Evolutionary conservation across 2,329 filamentous ascomycete species (phyloP).

Genomic region (Penicillium expansum): DNA sequence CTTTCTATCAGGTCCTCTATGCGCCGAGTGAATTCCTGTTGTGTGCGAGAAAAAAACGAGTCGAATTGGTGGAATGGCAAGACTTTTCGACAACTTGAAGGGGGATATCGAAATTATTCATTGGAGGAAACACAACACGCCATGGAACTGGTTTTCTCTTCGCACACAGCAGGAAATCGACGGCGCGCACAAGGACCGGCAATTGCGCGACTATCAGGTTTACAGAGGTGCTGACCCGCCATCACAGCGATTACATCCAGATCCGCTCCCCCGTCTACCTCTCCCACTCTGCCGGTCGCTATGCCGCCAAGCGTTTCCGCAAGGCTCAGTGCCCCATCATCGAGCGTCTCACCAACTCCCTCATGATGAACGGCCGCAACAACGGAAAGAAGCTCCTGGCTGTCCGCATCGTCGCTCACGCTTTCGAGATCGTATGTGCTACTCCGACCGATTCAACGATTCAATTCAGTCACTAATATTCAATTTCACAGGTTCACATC

Average conservation of each 20-base stretch:
- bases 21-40: constrained; percentile 26
- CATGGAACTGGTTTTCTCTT: background rate
- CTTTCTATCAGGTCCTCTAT: constrained; percentile 24
- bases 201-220: constrained; percentile 8
- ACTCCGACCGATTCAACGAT: background rate
- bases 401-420: constrained; percentile 96
- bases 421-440: constrained; percentile 97
- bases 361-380: constrained; percentile 99
- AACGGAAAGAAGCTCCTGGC: constrained; percentile 99
- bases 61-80: constrained; percentile 16
- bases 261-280: constrained; percentile 99
- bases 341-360: constrained; percentile 99
- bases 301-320: constrained; percentile 99
- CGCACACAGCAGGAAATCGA: constrained; percentile 11
- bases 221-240: constrained; percentile 32
- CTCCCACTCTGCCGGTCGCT: constrained; percentile 97
- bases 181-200: constrained; percentile 6
- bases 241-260: constrained; percentile 93
- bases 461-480: constrained; percentile 22
- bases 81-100: constrained; percentile 2
- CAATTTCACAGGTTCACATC: constrained; percentile 78
- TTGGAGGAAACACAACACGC: constrained; percentile 4
- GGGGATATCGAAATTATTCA: constrained; percentile 2
- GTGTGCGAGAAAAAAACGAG: constrained; percentile 17
- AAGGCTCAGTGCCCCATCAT: constrained; percentile 99